These are phyloP conservation scores for Paracoccidioides lutzii DNA, from an alignment of 2,329 filamentous ascomycete species.

Conservation along the genomic window DNA sequence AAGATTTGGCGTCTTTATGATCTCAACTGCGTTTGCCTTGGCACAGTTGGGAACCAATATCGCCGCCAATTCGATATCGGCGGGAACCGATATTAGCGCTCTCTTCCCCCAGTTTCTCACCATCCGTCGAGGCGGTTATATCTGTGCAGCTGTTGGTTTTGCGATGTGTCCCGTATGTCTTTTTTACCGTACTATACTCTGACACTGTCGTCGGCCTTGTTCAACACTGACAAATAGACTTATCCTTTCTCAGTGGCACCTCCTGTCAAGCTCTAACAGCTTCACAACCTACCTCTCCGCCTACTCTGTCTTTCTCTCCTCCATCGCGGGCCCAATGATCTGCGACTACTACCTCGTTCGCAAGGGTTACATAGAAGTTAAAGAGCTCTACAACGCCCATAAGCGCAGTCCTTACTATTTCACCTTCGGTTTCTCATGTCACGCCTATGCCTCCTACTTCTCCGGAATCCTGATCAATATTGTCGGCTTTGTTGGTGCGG, in stretches of 20 bases:
- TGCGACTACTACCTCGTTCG: conserved; percentile 81
- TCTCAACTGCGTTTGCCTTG: conserved; percentile 56
- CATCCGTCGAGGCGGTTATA: conserved; percentile 75
- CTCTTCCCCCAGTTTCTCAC: conserved; percentile 67
- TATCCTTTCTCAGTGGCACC: conserved; percentile 38
- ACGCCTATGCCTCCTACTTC: conserved; percentile 71
- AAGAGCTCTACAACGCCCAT: conserved; percentile 63
- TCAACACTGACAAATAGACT: background rate
- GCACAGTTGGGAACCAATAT: conserved; percentile 81
- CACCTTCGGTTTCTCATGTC: conserved; percentile 63
- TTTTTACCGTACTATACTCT: background rate
- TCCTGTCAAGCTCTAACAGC: conserved; percentile 61
- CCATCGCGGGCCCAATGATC: conserved; percentile 83
- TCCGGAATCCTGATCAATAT: conserved; percentile 79
- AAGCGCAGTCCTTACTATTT: conserved; percentile 54
- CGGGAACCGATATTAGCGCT: conserved; percentile 70
- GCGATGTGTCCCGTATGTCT: conserved; percentile 62
- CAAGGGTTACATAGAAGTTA: conserved; percentile 65
- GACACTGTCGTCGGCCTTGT: too few relatives aligned
- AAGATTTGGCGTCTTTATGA: conserved; percentile 64
- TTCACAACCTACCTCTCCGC: conserved; percentile 87
- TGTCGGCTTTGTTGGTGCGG: conserved; percentile 74
- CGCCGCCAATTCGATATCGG: conserved; percentile 72
- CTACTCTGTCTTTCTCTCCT: conserved; percentile 87
- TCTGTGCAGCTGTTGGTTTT: conserved; percentile 66